Evolutionary conservation across 805 yeast species (phyloP), one percentile per base, ranked within the genome.

Genomic region (Scheffersomyces amazonensis): DNA sequence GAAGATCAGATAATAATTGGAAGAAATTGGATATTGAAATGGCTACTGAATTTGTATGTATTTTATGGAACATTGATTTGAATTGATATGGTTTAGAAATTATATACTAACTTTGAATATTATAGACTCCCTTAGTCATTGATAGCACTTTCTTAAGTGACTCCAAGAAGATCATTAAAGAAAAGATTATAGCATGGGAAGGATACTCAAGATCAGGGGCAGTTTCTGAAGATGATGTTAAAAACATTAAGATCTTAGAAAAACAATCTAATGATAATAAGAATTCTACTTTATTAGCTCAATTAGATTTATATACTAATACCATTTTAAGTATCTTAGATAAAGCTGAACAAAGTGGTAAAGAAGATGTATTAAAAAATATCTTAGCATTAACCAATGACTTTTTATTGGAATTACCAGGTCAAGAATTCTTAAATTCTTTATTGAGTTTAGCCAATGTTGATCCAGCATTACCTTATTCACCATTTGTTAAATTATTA

Each of bases 141-240:
- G 90, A 87, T 46, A 83, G 87, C 58, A 74, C 74, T 22, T 80
- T 75, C 50, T 69, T 87, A 53, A 72, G 74, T 41, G 90, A 83
- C 50, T 74, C 82, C 37, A 72, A 83, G 49, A 70, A 74, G 47
- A 79, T 78, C 44, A 81, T 88, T 46, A 73, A 93, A 52, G 82
- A 86, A 43, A 77, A 93, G 47, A 81, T 90, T 22, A 78, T 89
- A 39, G 95, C 95, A 22, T 90, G 97, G 97, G 95, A 87, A 53
- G 95, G 95, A 8, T 80, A 85, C 50, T 81, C 86, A 9, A 74
- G 96, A 39, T 81, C 90, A 15, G 80, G 78, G 34, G 75, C 81
- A 32, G 69, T 90, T 27, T 65, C 81, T 31, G 74, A 73, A 35
- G 78, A 77, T 43, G 93, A 87, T 56, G 91, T 90, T 9, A 73